Conservation (phyloP, 257 asterid genomes). For the Perilla frutescens region DNA sequence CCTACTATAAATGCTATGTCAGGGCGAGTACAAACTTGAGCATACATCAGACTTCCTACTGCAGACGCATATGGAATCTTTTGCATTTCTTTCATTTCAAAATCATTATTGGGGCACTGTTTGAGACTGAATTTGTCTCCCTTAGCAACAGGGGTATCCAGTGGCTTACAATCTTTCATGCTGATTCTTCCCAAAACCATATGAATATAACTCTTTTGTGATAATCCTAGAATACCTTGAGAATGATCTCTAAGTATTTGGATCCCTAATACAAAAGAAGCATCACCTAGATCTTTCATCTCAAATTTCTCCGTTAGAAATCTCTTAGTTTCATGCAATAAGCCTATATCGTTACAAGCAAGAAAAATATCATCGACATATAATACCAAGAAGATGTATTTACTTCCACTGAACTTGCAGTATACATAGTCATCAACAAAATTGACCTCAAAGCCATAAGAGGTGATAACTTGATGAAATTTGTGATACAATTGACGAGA, state of each 20-base stretch:
- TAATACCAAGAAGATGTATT: too few species aligned
- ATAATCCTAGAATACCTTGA: not conserved
- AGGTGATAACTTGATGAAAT: too few species aligned
- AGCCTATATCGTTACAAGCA: too few species aligned
- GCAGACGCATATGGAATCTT: not conserved
- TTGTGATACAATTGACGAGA: too few species aligned
- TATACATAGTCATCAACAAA: too few species aligned
- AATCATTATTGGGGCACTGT: not conserved
- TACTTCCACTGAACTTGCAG: too few species aligned
- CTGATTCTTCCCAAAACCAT: not conserved
- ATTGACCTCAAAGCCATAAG: too few species aligned
- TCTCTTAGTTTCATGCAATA: too few species aligned
- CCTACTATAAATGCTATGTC: not conserved
- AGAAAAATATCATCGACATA: too few species aligned
- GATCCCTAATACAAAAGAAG: not conserved
- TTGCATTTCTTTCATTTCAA: not conserved
- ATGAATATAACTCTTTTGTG: not conserved
- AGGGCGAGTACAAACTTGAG: not conserved
- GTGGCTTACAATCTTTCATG: not conserved
- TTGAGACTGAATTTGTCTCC: slow-evolving; percentile 1
- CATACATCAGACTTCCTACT: not conserved
- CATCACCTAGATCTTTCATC: too few species aligned
- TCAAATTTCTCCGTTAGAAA: too few species aligned
- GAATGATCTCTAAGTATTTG: not conserved
- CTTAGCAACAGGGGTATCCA: not conserved